These are phyloP conservation scores for Annulohypoxylon stygium DNA, from an alignment of 495 filamentous ascomycete species.

Conservation along the genomic window DNA sequence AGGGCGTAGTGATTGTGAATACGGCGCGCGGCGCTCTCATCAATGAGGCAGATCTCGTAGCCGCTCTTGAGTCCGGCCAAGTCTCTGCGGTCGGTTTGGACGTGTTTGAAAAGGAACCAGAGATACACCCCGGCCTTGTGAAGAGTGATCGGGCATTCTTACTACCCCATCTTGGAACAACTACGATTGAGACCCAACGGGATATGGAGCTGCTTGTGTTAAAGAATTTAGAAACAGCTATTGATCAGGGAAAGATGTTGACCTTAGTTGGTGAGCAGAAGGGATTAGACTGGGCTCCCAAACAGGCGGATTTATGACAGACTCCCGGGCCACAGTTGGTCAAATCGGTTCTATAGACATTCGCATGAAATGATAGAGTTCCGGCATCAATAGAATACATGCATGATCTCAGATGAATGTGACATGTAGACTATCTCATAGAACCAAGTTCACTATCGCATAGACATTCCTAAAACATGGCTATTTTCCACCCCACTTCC, in stretches of 20 bases:
- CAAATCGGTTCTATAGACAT: neutral
- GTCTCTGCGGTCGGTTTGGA: slow-evolving; percentile 78
- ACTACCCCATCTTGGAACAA: slow-evolving; percentile 85
- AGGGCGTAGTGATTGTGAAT: slow-evolving; percentile 78
- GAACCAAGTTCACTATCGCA: neutral
- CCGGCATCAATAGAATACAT: neutral
- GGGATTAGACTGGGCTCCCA: slow-evolving; percentile 47
- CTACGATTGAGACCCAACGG: slow-evolving; percentile 70
- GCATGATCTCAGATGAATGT: neutral
- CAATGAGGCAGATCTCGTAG: slow-evolving; percentile 78
- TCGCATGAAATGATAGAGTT: neutral
- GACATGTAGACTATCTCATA: neutral
- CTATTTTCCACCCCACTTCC: neutral
- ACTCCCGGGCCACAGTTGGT: neutral
- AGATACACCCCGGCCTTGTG: slow-evolving; percentile 77
- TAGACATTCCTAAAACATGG: neutral
- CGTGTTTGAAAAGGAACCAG: slow-evolving; percentile 84
- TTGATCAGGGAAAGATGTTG: slow-evolving; percentile 73
- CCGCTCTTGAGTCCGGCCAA: slow-evolving; percentile 75
- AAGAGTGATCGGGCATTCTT: slow-evolving; percentile 78
- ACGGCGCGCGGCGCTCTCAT: slow-evolving; percentile 80
- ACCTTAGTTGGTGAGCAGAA: slow-evolving; percentile 80
- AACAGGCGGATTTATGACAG: slow-evolving; percentile 11
- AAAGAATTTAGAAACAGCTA: slow-evolving; percentile 73
- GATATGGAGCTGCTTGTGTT: slow-evolving; percentile 85